These are phyloP conservation scores for Pestalotiopsis sp. DNA, from an alignment of 2,329 filamentous ascomycete genomes.

Conservation along the genomic window DNA sequence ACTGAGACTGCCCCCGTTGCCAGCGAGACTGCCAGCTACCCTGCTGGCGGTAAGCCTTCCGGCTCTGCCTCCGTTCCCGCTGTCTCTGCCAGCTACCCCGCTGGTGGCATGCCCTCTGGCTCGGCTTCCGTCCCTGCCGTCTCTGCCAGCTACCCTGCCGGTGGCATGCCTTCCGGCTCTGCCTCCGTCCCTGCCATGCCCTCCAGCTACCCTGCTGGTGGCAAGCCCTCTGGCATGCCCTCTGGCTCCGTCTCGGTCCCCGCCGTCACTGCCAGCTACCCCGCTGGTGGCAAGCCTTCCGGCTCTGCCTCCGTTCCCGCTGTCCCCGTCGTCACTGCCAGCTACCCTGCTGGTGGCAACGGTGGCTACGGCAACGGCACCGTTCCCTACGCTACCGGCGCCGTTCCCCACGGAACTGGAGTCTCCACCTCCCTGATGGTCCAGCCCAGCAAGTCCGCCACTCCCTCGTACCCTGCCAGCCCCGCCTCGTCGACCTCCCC, in stretches of 20 bases:
- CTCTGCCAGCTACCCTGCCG: conserved; percentile 2
- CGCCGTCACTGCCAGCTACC: neutral
- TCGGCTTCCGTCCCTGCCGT: conserved; percentile 1
- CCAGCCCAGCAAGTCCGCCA: neutral
- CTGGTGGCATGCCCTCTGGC: neutral
- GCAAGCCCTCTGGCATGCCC: neutral
- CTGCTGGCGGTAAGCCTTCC: neutral
- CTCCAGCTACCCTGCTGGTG: neutral
- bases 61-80: too few species aligned
- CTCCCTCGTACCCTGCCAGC: conserved; percentile 4
- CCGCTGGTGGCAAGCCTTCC: neutral
- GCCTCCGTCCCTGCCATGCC: conserved; percentile 2
- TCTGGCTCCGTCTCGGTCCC: neutral
- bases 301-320: neutral
- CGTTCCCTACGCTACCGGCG: neutral
- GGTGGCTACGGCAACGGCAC: conserved; percentile 8
- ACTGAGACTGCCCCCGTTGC: neutral
- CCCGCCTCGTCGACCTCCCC: neutral
- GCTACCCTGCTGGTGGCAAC: conserved; percentile 11
- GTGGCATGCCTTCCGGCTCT: neutral
- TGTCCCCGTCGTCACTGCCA: neutral
- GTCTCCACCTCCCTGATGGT: neutral
- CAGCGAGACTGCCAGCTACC: neutral
- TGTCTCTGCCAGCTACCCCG: neutral
- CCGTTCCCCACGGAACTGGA: neutral